phyloP scores from a whole-genome alignment of 306 rosid species.

The Astragalus membranaceus region DNA sequence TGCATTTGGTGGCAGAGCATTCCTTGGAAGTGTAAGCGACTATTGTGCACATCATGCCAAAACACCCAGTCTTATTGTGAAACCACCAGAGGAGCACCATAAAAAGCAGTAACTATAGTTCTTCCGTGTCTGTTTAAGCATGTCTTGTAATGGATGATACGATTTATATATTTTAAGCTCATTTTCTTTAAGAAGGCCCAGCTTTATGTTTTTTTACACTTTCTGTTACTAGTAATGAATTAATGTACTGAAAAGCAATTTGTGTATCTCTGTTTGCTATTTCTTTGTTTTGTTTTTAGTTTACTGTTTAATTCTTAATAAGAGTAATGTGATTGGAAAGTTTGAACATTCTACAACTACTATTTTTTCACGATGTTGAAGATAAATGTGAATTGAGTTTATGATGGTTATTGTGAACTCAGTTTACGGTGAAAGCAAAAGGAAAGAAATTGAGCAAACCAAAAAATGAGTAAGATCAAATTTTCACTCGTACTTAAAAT shows the following conservation, averaged over 20 bases:
- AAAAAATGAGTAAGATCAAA: too few relatives aligned
- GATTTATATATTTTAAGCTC: background rate
- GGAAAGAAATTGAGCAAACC: too few relatives aligned
- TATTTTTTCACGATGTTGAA: too few relatives aligned
- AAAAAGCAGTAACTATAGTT: background rate
- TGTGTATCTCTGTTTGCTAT: background rate
- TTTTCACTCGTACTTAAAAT: too few relatives aligned
- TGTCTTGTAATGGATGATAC: background rate
- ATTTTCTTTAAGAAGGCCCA: background rate
- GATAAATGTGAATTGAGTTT: too few relatives aligned
- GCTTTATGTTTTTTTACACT: background rate
- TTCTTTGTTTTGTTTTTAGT: background rate
- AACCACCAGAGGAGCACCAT: constrained; percentile 37
- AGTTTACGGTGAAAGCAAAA: too few relatives aligned
- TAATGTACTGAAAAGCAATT: background rate
- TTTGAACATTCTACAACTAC: too few relatives aligned
- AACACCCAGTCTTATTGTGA: constrained; percentile 52
- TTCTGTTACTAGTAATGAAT: background rate
- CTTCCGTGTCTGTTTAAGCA: background rate
- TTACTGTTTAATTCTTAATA: background rate
- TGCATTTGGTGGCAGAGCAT: constrained; percentile 34
- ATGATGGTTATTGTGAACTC: too few relatives aligned
- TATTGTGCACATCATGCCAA: constrained; percentile 62
- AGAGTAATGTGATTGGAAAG: background rate
- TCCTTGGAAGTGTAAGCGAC: constrained; percentile 75